Conservation (phyloP, 2,329 filamentous ascomycete genomes). For the Fonsecaea nubica region DNA sequence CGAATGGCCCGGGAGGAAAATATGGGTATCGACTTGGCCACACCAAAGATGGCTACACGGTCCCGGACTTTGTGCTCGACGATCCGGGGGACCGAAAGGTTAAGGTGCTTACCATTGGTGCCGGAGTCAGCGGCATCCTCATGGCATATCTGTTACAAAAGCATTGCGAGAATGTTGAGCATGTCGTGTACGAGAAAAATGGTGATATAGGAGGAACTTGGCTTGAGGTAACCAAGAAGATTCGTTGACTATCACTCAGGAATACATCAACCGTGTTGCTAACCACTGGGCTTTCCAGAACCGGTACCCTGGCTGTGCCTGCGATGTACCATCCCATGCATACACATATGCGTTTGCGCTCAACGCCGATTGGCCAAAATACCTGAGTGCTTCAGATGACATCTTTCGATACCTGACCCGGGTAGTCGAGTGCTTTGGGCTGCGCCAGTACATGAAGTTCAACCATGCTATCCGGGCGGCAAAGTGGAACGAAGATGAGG, state of each 20-base stretch:
- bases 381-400: conserved; percentile 53
- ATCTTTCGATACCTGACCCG: conserved; percentile 57
- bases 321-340: conserved; percentile 54
- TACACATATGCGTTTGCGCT: conserved; percentile 53
- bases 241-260: no score
- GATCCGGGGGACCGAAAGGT: neutral
- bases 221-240: no score
- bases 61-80: neutral
- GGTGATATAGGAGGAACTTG: no score
- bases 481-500: no score
- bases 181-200: no score
- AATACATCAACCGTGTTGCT: no score
- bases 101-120: conserved; percentile 3
- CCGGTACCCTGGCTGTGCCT: conserved; percentile 46
- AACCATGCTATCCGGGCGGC: conserved; percentile 36
- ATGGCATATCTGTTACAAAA: neutral
- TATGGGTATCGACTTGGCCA: no score
- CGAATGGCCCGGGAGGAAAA: no score
- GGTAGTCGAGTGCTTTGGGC: conserved; percentile 55
- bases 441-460: conserved; percentile 60
- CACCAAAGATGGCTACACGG: no score
- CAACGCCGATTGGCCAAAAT: conserved; percentile 54
- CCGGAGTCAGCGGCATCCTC: conserved; percentile 2
- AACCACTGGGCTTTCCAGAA: neutral
- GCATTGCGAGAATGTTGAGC: neutral